Evolutionary conservation across 106 monocot species (phyloP).

Genomic region (Allium cepa): DNA sequence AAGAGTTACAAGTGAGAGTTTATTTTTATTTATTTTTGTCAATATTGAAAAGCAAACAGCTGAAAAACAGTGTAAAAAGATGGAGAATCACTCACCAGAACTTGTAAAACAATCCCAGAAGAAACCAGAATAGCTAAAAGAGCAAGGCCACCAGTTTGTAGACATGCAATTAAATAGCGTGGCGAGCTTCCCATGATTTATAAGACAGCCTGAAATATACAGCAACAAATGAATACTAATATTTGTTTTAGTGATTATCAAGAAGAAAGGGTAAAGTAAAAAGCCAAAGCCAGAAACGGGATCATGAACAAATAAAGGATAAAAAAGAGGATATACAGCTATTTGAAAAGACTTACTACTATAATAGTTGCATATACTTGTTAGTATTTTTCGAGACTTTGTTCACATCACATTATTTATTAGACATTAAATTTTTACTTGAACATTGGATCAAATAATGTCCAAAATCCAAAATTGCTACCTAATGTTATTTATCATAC

Average conservation of each 20-base stretch:
- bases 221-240: neutral
- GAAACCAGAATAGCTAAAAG: conserved; percentile 74
- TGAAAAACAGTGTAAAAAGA: neutral
- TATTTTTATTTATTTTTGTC: neutral
- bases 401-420: too few species aligned
- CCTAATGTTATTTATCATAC: too few species aligned
- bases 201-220: neutral
- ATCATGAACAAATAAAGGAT: too few species aligned
- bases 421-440: too few species aligned
- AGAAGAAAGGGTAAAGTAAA: neutral
- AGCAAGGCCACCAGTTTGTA: conserved; percentile 65
- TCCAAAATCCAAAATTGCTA: too few species aligned
- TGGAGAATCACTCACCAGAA: conserved; percentile 37
- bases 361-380: too few species aligned
- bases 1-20: neutral
- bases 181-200: conserved; percentile 39
- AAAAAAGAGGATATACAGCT: too few species aligned
- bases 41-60: too few species aligned
- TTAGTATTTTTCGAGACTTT: too few species aligned
- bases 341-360: too few species aligned
- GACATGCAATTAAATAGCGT: conserved; percentile 41
- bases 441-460: too few species aligned
- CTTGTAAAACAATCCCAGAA: conserved; percentile 69
- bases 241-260: neutral
- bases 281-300: too few species aligned